Evolutionary conservation across 768 basidiomycete genomes (phyloP).

Genomic region (Kondoa malvinella): DNA sequence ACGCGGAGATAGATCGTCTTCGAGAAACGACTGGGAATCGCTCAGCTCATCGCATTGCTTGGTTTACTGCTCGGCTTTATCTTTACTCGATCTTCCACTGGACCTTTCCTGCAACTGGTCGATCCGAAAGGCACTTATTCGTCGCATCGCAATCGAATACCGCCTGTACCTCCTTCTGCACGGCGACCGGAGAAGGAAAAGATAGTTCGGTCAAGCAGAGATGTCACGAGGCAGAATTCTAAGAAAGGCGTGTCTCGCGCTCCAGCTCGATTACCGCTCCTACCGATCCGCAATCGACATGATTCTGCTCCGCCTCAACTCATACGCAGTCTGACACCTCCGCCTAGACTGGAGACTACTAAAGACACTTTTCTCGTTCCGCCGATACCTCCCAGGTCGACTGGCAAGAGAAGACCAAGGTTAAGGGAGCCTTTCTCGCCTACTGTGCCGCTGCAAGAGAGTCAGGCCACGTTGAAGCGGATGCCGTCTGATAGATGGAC

Average conservation of each 20-base stretch:
- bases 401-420: background rate
- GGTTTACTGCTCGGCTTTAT: conserved; percentile 72
- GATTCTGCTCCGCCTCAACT: background rate
- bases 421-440: background rate
- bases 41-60: conserved; percentile 66
- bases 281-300: background rate
- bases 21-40: conserved; percentile 76
- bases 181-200: background rate
- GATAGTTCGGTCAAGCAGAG: background rate
- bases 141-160: too few relatives aligned
- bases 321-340: background rate
- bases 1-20: conserved; percentile 46
- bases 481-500: background rate
- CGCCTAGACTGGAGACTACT: background rate
- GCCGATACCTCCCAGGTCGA: background rate
- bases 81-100: conserved; percentile 42
- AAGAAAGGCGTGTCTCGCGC: background rate
- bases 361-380: background rate
- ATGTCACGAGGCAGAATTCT: background rate
- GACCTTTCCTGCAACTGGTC: background rate
- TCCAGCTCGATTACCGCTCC: background rate
- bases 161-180: background rate
- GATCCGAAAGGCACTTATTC: too few relatives aligned
- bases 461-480: background rate
- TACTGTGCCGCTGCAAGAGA: background rate